Evolutionary conservation across 805 yeast genomes (phyloP), one percentile per base, ranked within the genome.

Genomic region (Brettanomyces bruxellensis): DNA sequence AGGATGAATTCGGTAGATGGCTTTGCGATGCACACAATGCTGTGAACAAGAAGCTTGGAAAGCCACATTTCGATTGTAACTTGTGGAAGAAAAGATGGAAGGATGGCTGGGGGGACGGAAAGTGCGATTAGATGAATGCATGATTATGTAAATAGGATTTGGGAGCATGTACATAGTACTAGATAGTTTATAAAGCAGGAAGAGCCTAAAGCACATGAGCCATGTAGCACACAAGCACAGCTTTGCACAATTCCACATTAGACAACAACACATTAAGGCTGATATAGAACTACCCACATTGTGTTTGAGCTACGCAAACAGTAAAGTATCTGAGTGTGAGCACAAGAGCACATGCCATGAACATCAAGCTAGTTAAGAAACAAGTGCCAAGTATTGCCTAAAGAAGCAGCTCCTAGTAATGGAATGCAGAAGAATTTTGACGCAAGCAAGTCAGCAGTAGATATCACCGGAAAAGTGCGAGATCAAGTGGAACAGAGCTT

Each of bases 81-180:
- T 72, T 86, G 52, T 93, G 99, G 99, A 82, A 82, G 60, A 79
- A 85, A 56, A 79, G 99, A 59, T 91, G 99, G 99, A 81, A 76
- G 54, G 95, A 87, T 55, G 97, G 97, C 0, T 89, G 96, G 96
- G 83, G 84, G 35, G 79, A 76, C 53, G 78, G 78, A 2, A 61
- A 71, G 24, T 74, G 79, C 52, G 76, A 73, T 48, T 70, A 51
- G 48, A 36, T 11, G 9, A 18, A 8, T 35, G 38, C 18, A 8
- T 8, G 41, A 18, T n/a, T 18, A n/a, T 18, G 25, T 23, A 41
- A 41, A 11, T 42, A 11, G 23, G 12, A 8, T 22, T 41, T 30
- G 23, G 30, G 30, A 14, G 13, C 24, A 36, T n/a, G 23, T 34
- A 34, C 22, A 42, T 23, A 35, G 35, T 18, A 18, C 18, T 18